A percentile compares a stretch with the other conserved stretches of the same genome.
Conservation (phyloP, 495 filamentous ascomycete species). For the Aspergillus indologenus region DNA sequence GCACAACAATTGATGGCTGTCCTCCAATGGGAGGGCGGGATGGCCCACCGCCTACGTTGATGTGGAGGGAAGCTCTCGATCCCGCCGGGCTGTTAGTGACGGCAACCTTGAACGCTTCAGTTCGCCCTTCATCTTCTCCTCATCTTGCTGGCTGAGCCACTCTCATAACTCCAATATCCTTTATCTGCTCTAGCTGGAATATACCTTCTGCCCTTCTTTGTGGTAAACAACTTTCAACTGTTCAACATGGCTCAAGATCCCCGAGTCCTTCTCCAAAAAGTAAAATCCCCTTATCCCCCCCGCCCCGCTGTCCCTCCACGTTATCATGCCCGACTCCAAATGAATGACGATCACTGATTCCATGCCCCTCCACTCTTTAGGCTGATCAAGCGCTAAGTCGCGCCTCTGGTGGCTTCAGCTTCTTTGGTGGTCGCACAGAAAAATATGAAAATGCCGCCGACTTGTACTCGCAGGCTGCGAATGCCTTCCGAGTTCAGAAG, state of each 20-base stretch:
- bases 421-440: slow-evolving; percentile 76
- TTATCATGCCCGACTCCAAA: slow-evolving; percentile 10
- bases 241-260: slow-evolving; percentile 50
- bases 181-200: background rate
- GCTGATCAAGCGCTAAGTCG: slow-evolving; percentile 72
- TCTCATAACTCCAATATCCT: background rate
- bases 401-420: slow-evolving; percentile 68
- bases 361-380: slow-evolving; percentile 40
- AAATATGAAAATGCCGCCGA: slow-evolving; percentile 84
- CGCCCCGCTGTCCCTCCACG: slow-evolving; percentile 15
- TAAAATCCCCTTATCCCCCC: slow-evolving; percentile 27
- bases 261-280: slow-evolving; percentile 56
- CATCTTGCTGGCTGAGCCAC: slow-evolving; percentile 3
- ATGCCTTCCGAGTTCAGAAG: slow-evolving; percentile 74
- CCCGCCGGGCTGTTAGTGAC: background rate
- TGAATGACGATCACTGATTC: slow-evolving; percentile 33
- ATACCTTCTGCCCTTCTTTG: background rate
- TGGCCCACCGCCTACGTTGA: slow-evolving; percentile 11
- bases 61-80: background rate
- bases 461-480: slow-evolving; percentile 75
- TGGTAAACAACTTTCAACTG: slow-evolving; percentile 2
- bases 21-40: background rate
- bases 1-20: background rate
- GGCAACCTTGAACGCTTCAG: background rate
- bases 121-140: background rate